Percentiles rank a stretch among this genome's conserved stretches.
phyloP scores from a whole-genome alignment of 2,329 filamentous ascomycete species.

The Rhynchosporium agropyri region DNA sequence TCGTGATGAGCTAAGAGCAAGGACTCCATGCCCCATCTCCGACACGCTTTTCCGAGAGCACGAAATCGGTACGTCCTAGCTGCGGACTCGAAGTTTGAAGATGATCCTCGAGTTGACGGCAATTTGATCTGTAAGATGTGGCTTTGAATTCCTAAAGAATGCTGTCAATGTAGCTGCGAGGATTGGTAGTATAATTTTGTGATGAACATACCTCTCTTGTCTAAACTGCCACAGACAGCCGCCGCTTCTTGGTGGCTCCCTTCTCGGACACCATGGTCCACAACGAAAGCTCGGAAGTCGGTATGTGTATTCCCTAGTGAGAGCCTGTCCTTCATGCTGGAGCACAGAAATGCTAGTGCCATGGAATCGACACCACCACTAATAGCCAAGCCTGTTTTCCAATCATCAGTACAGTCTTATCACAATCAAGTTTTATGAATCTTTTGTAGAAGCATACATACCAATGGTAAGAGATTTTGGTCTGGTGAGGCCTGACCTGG shows the following conservation, averaged over 20 bases:
- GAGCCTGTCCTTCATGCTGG: constrained; percentile 44
- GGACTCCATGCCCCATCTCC: constrained; percentile 52
- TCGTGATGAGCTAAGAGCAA: constrained; percentile 83
- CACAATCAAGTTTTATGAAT: neutral
- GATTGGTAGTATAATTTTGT: neutral
- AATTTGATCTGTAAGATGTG: constrained; percentile 52
- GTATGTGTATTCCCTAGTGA: constrained; percentile 47
- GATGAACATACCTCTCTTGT: constrained; percentile 32
- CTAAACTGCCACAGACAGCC: constrained; percentile 46
- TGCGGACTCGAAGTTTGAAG: constrained; percentile 71
- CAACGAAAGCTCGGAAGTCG: constrained; percentile 51
- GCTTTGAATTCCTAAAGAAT: constrained; percentile 36
- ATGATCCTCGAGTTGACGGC: constrained; percentile 47
- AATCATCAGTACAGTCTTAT: neutral
- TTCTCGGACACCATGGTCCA: constrained; percentile 61
- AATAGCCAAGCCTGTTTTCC: constrained; percentile 67
- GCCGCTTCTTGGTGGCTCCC: constrained; percentile 57
- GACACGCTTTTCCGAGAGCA: constrained; percentile 65
- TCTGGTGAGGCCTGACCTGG: neutral
- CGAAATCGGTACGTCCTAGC: constrained; percentile 77
- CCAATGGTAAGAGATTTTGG: constrained; percentile 18
- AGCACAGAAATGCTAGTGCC: constrained; percentile 81
- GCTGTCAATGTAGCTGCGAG: neutral
- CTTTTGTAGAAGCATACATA: constrained; percentile 1
- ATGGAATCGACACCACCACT: constrained; percentile 98